A percentile compares a stretch with the other conserved stretches of the same genome.
These are phyloP conservation scores for Coemansia sp. DNA, from an alignment of 192 early-diverging fungal genomes.

Conservation along the genomic window DNA sequence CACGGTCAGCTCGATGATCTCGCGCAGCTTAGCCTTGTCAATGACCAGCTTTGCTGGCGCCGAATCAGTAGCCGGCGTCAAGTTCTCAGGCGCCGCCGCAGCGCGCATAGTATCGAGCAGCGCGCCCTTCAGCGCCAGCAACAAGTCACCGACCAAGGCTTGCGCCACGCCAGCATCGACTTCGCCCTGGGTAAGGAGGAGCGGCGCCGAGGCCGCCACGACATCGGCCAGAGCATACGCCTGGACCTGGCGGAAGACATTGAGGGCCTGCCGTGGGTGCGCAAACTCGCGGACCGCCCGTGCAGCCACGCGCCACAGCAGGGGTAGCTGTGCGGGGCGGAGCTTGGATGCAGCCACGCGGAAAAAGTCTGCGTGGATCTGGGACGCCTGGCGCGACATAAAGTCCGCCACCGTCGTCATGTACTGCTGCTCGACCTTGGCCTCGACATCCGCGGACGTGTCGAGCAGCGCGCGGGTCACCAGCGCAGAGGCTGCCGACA, in stretches of 20 bases:
- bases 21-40: conserved; percentile 32
- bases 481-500: conserved; percentile 61
- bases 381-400: conserved; percentile 74
- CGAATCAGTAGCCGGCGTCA: neutral
- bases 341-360: conserved; percentile 12
- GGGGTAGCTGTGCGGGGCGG: conserved; percentile 40
- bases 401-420: conserved; percentile 66
- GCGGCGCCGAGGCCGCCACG: neutral
- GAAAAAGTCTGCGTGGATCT: conserved; percentile 73
- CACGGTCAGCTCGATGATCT: conserved; percentile 29
- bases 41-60: conserved; percentile 10
- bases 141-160: conserved; percentile 1
- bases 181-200: conserved; percentile 8
- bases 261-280: conserved; percentile 57
- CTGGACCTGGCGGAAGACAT: conserved; percentile 69
- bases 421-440: conserved; percentile 58
- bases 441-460: conserved; percentile 27
- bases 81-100: conserved; percentile 34
- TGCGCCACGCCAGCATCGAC: neutral
- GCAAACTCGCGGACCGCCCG: conserved; percentile 59
- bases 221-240: conserved; percentile 53
- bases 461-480: conserved; percentile 63
- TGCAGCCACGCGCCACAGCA: conserved; percentile 67
- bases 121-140: conserved; percentile 17
- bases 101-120: conserved; percentile 21